A percentile compares a stretch with the other conserved stretches of the same genome.
Conservation (phyloP, 257 asterid genomes). For the Primulina huaijiensis region DNA sequence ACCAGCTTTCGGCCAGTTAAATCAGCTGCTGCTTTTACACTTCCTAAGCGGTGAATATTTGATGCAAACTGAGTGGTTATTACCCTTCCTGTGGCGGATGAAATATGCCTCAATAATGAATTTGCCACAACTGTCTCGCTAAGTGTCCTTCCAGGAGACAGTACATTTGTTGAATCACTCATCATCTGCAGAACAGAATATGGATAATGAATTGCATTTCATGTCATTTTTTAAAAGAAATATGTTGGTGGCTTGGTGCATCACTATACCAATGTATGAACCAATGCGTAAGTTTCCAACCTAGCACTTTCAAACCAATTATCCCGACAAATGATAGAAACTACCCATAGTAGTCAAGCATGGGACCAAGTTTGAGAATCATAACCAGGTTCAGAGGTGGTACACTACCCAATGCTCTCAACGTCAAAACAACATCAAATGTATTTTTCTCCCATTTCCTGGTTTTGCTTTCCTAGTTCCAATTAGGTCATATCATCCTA, state of each 20-base stretch:
- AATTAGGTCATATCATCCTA: neutral
- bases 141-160: constrained; percentile 94
- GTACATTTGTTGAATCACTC: constrained; percentile 98
- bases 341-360: constrained; percentile 7
- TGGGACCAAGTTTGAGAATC: constrained; percentile 3
- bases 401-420: constrained; percentile 1
- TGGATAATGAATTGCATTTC: constrained; percentile 21
- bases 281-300: neutral
- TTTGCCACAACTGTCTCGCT: constrained; percentile 95
- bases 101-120: constrained; percentile 74
- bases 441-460: neutral
- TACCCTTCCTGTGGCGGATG: constrained; percentile 86
- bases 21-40: constrained; percentile 99
- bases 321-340: neutral
- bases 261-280: constrained; percentile 9
- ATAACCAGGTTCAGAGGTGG: neutral
- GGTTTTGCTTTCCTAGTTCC: neutral
- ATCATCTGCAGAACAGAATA: constrained; percentile 68
- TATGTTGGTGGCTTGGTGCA: neutral
- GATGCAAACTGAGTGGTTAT: constrained; percentile 97
- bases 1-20: constrained; percentile 96
- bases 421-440: neutral
- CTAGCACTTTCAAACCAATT: neutral
- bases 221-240: constrained; percentile 4
- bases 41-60: constrained; percentile 96